These are phyloP conservation scores for Medicago truncatula DNA, from an alignment of 306 rosid genomes.

Conservation along the genomic window MtrunA17r5.0-ANR NC_053042.1:43966001-43966500, in stretches of 20 bases:
- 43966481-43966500: constrained; percentile 29
- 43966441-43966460: constrained; percentile 9
- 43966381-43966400: constrained; percentile 31
- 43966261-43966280: not conserved
- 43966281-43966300: not conserved
- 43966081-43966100: not conserved
- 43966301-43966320: constrained; percentile 24
- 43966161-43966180: not conserved
- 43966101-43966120: too few relatives aligned
- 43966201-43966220: not conserved
- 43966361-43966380: constrained; percentile 35
- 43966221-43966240: not conserved
- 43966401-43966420: constrained; percentile 36
- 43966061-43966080: not conserved
- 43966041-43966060: constrained; percentile 6
- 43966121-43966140: too few relatives aligned
- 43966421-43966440: not conserved
- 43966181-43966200: not conserved
- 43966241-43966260: not conserved
- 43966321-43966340: constrained; percentile 21
- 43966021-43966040: too few relatives aligned
- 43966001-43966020: too few relatives aligned
- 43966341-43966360: constrained; percentile 35
- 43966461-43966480: constrained; percentile 11
- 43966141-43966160: too few relatives aligned